phyloP scores from a whole-genome alignment of 2,329 filamentous ascomycete genomes.

The Claviceps paspali region DNA sequence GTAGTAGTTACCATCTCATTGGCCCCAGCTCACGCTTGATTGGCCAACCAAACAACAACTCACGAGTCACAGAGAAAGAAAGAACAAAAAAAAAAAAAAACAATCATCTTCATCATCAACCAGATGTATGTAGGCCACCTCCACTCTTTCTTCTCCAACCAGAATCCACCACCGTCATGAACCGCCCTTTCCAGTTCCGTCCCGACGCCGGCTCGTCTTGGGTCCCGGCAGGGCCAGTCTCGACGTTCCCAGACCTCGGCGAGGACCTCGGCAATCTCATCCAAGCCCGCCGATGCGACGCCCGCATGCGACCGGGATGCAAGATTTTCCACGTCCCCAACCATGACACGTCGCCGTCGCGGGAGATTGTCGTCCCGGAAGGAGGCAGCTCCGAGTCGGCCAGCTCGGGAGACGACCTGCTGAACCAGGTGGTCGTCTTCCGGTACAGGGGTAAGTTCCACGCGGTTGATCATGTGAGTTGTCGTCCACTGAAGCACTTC shows the following conservation, averaged over 20 bases:
- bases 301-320: slow-evolving; percentile 33
- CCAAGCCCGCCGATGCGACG: slow-evolving; percentile 22
- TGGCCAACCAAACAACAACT: too few species aligned
- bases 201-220: slow-evolving; percentile 19
- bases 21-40: too few species aligned
- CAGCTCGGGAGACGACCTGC: slow-evolving; percentile 18
- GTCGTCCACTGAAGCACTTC: too few species aligned
- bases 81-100: too few species aligned
- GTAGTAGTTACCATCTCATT: too few species aligned
- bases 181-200: slow-evolving; percentile 9
- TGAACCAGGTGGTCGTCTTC: slow-evolving; percentile 51
- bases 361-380: slow-evolving; percentile 15
- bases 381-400: slow-evolving; percentile 3
- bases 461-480: slow-evolving; percentile 50
- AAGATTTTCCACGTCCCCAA: slow-evolving; percentile 39
- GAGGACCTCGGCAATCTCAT: slow-evolving; percentile 21
- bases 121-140: too few species aligned
- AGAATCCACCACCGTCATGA: too few species aligned
- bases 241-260: slow-evolving; percentile 38
- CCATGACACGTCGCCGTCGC: slow-evolving; percentile 21
- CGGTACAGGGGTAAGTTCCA: slow-evolving; percentile 48
- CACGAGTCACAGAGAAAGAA: too few species aligned
- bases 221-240: slow-evolving; percentile 38
- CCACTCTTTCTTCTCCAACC: too few species aligned
- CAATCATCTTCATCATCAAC: too few species aligned